These are phyloP conservation scores for Dittrichia graveolens DNA, from an alignment of 129 eudicot species.

Conservation along the genomic window DNA sequence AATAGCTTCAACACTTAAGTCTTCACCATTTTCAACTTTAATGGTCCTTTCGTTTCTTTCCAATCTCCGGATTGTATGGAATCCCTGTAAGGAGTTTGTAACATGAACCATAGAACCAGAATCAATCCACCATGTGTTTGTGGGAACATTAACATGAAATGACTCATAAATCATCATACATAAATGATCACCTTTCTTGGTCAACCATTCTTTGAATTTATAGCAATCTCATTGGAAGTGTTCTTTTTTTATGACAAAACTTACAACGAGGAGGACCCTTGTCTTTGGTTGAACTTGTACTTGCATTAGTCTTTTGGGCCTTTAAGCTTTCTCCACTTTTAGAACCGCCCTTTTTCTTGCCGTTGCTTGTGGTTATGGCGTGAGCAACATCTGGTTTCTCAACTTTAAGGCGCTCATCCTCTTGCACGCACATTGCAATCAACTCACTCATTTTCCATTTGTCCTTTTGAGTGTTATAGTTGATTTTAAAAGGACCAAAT, in stretches of 20 bases:
- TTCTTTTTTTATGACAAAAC: not conserved
- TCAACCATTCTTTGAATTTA: not conserved
- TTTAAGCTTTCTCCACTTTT: not conserved
- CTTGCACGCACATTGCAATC: not conserved
- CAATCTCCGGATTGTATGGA: not conserved
- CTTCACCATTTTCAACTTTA: not conserved
- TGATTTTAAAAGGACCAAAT: conserved; percentile 15
- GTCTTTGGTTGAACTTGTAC: no score
- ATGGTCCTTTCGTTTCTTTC: not conserved
- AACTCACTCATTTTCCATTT: no score
- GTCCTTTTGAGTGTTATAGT: not conserved
- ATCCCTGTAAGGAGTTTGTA: not conserved
- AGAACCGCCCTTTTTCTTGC: not conserved
- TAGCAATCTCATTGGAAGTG: no score
- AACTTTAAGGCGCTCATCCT: not conserved
- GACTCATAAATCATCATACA: no score
- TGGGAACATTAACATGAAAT: not conserved
- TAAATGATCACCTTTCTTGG: not conserved
- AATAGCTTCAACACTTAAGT: not conserved
- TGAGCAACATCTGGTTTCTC: not conserved
- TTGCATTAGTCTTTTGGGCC: no score
- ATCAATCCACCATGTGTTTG: not conserved
- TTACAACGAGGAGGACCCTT: not conserved
- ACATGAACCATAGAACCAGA: not conserved
- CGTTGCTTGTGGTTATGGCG: not conserved